Evolutionary conservation across 257 asterid species (phyloP), one percentile per base, ranked within the genome.

Genomic region (Capsicum baccatum): DNA sequence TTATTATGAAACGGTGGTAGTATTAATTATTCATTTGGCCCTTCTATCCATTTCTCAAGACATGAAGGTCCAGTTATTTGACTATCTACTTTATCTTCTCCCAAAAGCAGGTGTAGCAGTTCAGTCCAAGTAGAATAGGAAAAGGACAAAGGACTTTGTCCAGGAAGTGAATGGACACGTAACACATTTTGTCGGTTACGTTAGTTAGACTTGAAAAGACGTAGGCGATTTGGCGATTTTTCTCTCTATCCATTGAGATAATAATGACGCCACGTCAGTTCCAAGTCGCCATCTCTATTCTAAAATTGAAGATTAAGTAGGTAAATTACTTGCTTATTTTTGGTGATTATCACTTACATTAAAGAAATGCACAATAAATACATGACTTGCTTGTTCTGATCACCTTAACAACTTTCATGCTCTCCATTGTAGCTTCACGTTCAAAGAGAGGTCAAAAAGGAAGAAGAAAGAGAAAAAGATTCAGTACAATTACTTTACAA

Each of bases 81-180:
- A 26, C 33, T 26, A 26, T 26, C 33, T 26, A 26, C 1, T 26
- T 26, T 26, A 26, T 26, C 33, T 26, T 26, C 33, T 26, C 33
- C 33, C 33, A 26, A 26, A 26, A 19, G 11, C 37, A 8, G 33
- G 12, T 19, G 7, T 44, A 17, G 79, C 54, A n/a, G 37, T 17
- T 10, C 35, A 48, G 11, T 47, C 48, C 3, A 70, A 4, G 79
- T 71, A 2, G 57, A 48, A 44, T 6, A 11, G 44, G 37, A 26
- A 50, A 50, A 52, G 9, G 80, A n/a, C n/a, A 17, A 74, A 74
- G 50, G 37, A 19, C 21, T 1, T 13, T 35, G 44, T 6, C 13
- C 5, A 6, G 47, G 73, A 66, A 35, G 47, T 50, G 60, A 50
- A 74, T 13, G 81, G 81, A 74, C 62, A 74, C 81, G 81, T 74